A percentile compares a stretch with the other conserved stretches of the same genome.
Conservation (phyloP, 192 early-diverging fungal species). For the Backusella liffmaniae region DNA sequence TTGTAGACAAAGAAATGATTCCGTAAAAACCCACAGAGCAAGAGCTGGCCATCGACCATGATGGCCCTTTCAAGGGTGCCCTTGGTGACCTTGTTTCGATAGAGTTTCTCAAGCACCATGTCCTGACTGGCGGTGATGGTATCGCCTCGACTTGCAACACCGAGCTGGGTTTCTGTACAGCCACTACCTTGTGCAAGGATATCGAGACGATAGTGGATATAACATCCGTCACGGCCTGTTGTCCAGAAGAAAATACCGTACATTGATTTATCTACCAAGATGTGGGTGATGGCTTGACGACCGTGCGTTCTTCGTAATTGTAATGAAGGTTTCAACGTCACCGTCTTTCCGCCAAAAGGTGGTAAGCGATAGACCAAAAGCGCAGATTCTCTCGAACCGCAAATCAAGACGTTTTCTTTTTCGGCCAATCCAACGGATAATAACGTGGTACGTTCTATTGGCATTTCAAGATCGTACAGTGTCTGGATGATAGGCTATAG, state of each 20-base stretch:
- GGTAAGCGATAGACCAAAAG: constrained; percentile 38
- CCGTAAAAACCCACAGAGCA: constrained; percentile 70
- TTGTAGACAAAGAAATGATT: constrained; percentile 74
- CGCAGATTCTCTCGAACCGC: constrained; percentile 44
- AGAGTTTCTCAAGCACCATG: constrained; percentile 51
- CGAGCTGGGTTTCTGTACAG: background rate
- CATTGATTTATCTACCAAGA: constrained; percentile 19
- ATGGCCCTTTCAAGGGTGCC: constrained; percentile 73
- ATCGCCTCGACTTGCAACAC: constrained; percentile 4
- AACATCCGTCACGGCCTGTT: constrained; percentile 67
- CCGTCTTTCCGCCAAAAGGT: background rate
- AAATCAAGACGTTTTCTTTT: constrained; percentile 32
- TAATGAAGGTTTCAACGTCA: constrained; percentile 26
- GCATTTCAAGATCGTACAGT: constrained; percentile 27
- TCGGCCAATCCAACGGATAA: constrained; percentile 28
- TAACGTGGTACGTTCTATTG: constrained; percentile 25
- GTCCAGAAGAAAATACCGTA: constrained; percentile 47
- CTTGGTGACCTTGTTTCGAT: constrained; percentile 64
- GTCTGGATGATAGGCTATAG: constrained; percentile 26
- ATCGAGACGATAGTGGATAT: constrained; percentile 46
- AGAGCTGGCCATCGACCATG: constrained; percentile 46
- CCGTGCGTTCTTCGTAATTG: constrained; percentile 47
- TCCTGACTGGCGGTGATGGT: constrained; percentile 5
- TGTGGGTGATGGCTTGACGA: constrained; percentile 47
- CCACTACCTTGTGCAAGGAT: background rate